Base-by-base conservation (phyloP, 768 basidiomycete genomes). In the Asterophora lycoperdoides region DNA sequence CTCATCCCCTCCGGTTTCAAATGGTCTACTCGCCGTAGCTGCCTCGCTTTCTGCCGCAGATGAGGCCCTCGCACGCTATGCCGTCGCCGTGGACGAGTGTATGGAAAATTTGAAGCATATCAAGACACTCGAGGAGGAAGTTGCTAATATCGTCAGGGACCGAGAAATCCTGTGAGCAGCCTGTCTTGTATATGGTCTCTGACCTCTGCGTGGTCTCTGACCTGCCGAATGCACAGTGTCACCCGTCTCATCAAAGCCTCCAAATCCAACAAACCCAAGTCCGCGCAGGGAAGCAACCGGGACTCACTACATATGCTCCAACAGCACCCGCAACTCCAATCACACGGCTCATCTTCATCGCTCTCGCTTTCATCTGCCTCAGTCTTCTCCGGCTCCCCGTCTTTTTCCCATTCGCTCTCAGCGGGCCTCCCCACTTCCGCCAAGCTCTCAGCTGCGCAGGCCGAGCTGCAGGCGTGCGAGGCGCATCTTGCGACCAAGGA, bases 391-490 rank as follows among this genome's bases (percentile, higher is more conserved):
- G 23, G 23, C 58, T 48, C 49, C 57, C 54, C 57, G 17, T 44
- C 57, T 46, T 49, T 52, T 14, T 33, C 52, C 3, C 44, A 45
- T 17, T 29, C 56, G 23, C 23, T 23, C 6, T 23, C 23, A 6
- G 3, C 23, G 3, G 23, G 23, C 35, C 60, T 67, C 44, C 59
- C 62, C 4, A 59, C 69, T 3, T 67, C 69, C 10, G 61, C 68
- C n/a, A 89, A 87, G 59, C 73, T 89, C 7, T 69, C 70, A 0
- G 68, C 78, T 2, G 87, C 89, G 0, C 89, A 91, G 55, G 70
- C 83, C 0, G 86, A 91, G 54, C 70, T 92, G 15, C 89, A 89
- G 57, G 90, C 87, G 8, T 93, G 90, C 62, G 89, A 93, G 60
- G 70, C 77, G 0, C 85, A 85, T 46, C 73, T 93, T 2, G 83